phyloP scores from a whole-genome alignment of 768 basidiomycete species.

The Daedaleopsis nitida region DNA sequence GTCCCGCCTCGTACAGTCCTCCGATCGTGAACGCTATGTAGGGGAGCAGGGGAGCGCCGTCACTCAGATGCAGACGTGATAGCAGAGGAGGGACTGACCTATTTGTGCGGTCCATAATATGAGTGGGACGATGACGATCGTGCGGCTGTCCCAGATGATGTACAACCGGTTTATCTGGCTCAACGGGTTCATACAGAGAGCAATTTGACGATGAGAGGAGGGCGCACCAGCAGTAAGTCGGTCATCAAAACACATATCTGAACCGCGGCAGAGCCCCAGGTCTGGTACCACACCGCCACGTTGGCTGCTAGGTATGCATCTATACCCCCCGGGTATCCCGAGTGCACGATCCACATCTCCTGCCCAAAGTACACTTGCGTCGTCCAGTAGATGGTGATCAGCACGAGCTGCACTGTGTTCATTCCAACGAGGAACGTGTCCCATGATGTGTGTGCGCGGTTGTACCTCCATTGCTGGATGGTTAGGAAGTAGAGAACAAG shows the following conservation, averaged over 20 bases:
- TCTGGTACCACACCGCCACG: conserved; percentile 31
- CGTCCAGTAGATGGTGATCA: conserved; percentile 31
- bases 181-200: not conserved
- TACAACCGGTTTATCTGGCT: conserved; percentile 12
- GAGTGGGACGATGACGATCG: conserved; percentile 1
- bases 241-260: conserved; percentile 37
- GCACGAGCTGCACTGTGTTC: conserved; percentile 25
- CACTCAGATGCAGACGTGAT: not conserved
- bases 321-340: conserved; percentile 32
- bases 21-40: conserved; percentile 8
- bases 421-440: conserved; percentile 23
- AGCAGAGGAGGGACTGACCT: not conserved
- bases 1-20: conserved; percentile 13
- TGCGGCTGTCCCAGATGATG: no score
- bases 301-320: conserved; percentile 33
- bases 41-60: not conserved
- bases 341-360: conserved; percentile 30
- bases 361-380: conserved; percentile 30
- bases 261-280: conserved; percentile 22
- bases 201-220: no score
- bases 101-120: conserved; percentile 10
- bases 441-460: not conserved
- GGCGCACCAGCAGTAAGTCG: conserved; percentile 40
- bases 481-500: conserved; percentile 24
- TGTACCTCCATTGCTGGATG: conserved; percentile 1